Base-by-base conservation (phyloP, 2,329 filamentous ascomycete species). In the Fusarium xyrophilum region DNA sequence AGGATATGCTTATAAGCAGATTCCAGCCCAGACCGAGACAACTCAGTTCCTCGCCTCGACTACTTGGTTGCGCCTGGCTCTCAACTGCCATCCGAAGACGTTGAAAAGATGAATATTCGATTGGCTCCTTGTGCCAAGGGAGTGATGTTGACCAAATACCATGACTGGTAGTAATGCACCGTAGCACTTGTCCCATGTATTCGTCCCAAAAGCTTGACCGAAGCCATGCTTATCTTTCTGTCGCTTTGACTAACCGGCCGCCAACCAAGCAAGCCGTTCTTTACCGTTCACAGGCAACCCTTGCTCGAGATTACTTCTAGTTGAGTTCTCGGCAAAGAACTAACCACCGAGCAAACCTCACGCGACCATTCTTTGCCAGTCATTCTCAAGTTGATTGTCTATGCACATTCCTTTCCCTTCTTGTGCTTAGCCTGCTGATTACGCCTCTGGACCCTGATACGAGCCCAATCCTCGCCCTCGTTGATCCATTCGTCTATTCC, bases 211-310 rank as follows among this genome's bases (percentile, higher is more conserved):
- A 53, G 52, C 42, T 65, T 70, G 60, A 65, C 67, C 67, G 63
- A 69, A 67, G 63, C 39, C 60, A 56, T 60, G 66, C 67, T 70
- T 67, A 70, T 69, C 67, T 70, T 33, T 52, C 30, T 35, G 36
- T 47, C 42, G 43, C 51, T 28, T 65, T 43, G 21, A 42, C 66
- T 60, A 63, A 58, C 42, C 21, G 36, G 55, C 48, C 44, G 25
- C 65, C 55, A 65, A 54, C 51, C 52, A 43, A 28, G 43, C 42
- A 46, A 46, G 51, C 32, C 23, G 42, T 35, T 32, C 44, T 32
- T 68, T 70, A 67, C 67, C 67, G 59, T 67, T 48, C 51, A 60
- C 25, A 39, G 42, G 27, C 32, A 55, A n/a, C 58, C 48, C 63
- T 64, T 27, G 55, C 39, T 56, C 33, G n/a, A 35, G 51, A 32